phyloP scores from a whole-genome alignment of 495 filamentous ascomycete species.

The Chaetomidium leptoderma region DNA sequence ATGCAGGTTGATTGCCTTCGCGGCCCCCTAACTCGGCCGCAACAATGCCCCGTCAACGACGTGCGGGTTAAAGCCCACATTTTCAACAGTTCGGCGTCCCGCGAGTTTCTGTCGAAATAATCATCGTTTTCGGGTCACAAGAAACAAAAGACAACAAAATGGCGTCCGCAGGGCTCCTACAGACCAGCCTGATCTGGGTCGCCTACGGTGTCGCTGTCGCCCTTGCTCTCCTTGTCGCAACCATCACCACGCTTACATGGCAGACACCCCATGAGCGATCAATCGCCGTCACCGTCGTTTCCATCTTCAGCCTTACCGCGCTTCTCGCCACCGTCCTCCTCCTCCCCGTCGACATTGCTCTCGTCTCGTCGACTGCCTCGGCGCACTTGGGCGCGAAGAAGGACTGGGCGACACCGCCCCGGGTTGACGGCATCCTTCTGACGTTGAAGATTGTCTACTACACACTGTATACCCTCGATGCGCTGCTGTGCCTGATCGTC shows the following conservation, averaged over 20 bases:
- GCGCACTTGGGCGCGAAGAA: slow-evolving; percentile 77
- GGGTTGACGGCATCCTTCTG: slow-evolving; percentile 68
- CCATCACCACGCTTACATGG: slow-evolving; percentile 80
- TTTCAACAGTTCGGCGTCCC: background rate
- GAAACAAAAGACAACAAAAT: slow-evolving; percentile 38
- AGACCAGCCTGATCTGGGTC: slow-evolving; percentile 84
- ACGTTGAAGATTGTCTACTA: slow-evolving; percentile 90
- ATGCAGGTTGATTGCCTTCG: background rate
- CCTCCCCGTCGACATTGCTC: slow-evolving; percentile 89
- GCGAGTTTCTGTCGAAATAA: background rate
- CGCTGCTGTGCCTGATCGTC: slow-evolving; percentile 81
- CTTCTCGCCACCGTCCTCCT: slow-evolving; percentile 90
- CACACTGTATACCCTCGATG: slow-evolving; percentile 84
- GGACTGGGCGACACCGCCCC: slow-evolving; percentile 82
- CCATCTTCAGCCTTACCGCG: slow-evolving; percentile 76
- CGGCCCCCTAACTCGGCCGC: background rate
- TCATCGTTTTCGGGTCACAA: background rate
- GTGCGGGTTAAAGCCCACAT: slow-evolving; percentile 1
- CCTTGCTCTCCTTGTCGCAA: slow-evolving; percentile 64
- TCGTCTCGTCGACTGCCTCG: slow-evolving; percentile 82
- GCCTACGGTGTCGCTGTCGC: slow-evolving; percentile 78
- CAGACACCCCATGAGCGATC: slow-evolving; percentile 85
- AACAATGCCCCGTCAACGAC: background rate
- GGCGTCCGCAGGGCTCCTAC: slow-evolving; percentile 60
- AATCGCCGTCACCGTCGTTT: slow-evolving; percentile 69